Evolutionary conservation across 2,329 filamentous ascomycete species (phyloP).

Genomic region (Massarina eburnea): DNA sequence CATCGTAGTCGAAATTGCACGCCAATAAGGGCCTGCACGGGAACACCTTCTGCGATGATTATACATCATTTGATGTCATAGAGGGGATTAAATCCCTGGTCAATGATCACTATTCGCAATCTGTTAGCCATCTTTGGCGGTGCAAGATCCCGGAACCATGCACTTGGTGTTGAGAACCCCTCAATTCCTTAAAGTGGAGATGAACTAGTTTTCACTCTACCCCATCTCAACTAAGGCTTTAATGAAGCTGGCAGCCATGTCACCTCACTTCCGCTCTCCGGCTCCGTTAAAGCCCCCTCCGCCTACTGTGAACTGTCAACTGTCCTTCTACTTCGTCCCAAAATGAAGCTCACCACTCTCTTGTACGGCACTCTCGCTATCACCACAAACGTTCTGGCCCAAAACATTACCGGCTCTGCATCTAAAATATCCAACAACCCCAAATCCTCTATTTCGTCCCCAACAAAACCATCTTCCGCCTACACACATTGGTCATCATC

Average conservation of each 20-base stretch:
- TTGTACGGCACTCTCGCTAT: background rate
- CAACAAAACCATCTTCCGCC: too few species aligned
- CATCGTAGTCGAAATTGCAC: slow-evolving; percentile 51
- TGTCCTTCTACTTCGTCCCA: too few species aligned
- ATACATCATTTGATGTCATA: too few species aligned
- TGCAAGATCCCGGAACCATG: background rate
- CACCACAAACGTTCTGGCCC: background rate
- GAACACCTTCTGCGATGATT: background rate
- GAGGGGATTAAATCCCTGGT: background rate
- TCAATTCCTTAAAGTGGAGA: background rate
- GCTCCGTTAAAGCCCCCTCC: background rate
- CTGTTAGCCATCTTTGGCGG: background rate
- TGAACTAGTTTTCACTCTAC: background rate
- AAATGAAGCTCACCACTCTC: too few species aligned
- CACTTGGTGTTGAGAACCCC: background rate
- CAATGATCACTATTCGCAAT: background rate
- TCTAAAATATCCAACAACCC: too few species aligned
- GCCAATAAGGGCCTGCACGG: background rate
- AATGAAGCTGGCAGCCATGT: background rate
- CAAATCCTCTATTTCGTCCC: too few species aligned
- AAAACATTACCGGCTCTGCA: background rate
- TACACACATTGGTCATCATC: too few species aligned
- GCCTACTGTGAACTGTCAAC: background rate
- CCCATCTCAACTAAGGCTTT: background rate
- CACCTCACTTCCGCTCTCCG: background rate